Evolutionary conservation across 1,139 yeast genomes (phyloP).

Genomic region (Candida freyschussii): DNA sequence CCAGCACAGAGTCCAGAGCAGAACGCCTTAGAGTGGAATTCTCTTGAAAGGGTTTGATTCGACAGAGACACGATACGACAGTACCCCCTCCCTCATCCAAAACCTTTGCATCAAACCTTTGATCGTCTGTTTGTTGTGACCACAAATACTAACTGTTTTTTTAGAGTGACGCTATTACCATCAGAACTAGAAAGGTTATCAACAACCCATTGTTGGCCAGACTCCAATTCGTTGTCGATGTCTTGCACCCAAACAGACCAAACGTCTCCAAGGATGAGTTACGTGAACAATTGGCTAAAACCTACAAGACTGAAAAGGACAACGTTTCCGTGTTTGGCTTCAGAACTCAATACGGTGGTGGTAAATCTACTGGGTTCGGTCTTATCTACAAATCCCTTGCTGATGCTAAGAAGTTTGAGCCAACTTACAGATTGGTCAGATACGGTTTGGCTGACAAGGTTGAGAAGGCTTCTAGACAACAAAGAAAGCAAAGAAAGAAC

Average conservation of each 20-base stretch:
- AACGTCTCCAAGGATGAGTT: constrained; percentile 99
- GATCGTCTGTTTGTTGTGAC: too few species aligned
- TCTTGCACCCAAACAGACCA: constrained; percentile 99
- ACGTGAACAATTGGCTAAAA: constrained; percentile 94
- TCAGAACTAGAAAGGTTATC: constrained; percentile 99
- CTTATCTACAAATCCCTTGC: constrained; percentile 97
- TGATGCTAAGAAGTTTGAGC: constrained; percentile 98
- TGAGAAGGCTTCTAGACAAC: constrained; percentile 99
- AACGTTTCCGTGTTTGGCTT: constrained; percentile 98
- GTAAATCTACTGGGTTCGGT: constrained; percentile 99
- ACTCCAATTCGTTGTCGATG: constrained; percentile 99
- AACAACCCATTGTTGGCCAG: constrained; percentile 99
- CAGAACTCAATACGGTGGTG: constrained; percentile 99
- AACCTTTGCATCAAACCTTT: too few species aligned
- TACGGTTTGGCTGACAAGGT: constrained; percentile 95
- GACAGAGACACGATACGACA: too few species aligned
- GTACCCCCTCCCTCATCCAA: too few species aligned
- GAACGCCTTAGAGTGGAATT: too few species aligned
- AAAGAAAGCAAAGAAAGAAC: constrained; percentile 99
- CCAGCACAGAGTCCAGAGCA: too few species aligned
- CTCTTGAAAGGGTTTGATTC: too few species aligned
- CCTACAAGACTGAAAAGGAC: constrained; percentile 98
- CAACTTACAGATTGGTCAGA: constrained; percentile 99
- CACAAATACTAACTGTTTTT: constrained; percentile 19
- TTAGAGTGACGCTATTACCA: constrained; percentile 89